Evolutionary conservation across 148 eudicot genomes (phyloP), one percentile per base, ranked within the genome.

Genomic region (Hydrangea macrophylla): DNA sequence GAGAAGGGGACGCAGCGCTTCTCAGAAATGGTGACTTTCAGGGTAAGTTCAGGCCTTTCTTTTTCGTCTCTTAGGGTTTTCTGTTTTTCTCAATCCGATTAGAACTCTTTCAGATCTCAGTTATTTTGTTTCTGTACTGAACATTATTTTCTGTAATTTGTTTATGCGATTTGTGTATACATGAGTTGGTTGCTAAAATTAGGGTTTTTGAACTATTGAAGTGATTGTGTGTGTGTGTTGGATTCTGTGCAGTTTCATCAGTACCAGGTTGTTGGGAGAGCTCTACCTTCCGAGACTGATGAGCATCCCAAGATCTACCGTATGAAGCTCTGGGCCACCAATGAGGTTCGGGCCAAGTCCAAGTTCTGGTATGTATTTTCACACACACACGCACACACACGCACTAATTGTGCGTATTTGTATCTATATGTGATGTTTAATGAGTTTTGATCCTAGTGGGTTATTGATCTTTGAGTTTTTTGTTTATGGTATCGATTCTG

Each of bases 281-380:
- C 79, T 78, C 79, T 92, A 15, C 96, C 98, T 3, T 75, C 96
- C 51, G 96, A 85, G 67, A 76, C 64, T 0, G 96, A 84, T 68
- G 84, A 78, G 72, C 84, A 82, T 2, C 98, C 98, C 18, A 92
- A 89, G 84, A 92, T 92, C 76, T 92, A 84, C 72, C 74, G 98
- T 23, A 92, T 92, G 98, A 92, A 92, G 83, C 86, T 92, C 0
- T 92, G 97, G 96, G 93, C 91, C 25, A 89, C 92, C 31, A 92
- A 92, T 74, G 96, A 89, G 66, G 98, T 92, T 48, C 91, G 98
- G 25, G 98, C 96, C 54, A 92, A 92, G 40, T 89, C 96, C 75
- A 92, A 92, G 79, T 92, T 89, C 63, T 92, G 98, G 97, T 92
- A 80, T 24, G 75, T 57, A 6, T 60, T 1, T 30, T 8, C n/a